These are phyloP conservation scores for Alternaria viburni DNA, from an alignment of 2,329 filamentous ascomycete species.

Conservation along the genomic window DNA sequence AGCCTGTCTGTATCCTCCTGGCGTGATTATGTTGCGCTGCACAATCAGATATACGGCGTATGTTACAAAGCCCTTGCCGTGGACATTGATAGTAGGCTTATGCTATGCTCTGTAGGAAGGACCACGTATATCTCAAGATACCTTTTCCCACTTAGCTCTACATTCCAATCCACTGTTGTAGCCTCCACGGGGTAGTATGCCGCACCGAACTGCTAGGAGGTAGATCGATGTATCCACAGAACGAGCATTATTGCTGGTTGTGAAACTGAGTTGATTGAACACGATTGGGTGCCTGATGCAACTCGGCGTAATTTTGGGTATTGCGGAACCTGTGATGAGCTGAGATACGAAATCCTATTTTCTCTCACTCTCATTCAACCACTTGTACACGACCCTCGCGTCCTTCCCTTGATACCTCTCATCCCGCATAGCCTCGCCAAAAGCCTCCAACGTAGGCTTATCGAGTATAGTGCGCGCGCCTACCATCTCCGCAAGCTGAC, in stretches of 20 bases:
- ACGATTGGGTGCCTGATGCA: too few relatives aligned
- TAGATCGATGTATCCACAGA: not conserved
- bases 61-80: not conserved
- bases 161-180: not conserved
- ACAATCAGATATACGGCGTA: accelerated
- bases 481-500: slow-evolving; percentile 43
- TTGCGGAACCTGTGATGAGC: too few relatives aligned
- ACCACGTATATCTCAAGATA: not conserved
- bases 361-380: slow-evolving; percentile 38
- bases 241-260: too few relatives aligned
- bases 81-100: not conserved
- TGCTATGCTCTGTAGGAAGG: not conserved
- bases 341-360: too few relatives aligned
- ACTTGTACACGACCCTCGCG: slow-evolving; percentile 43
- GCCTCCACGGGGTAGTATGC: not conserved
- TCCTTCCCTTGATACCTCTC: slow-evolving; percentile 41
- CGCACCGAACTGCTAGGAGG: not conserved
- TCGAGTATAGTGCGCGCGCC: slow-evolving; percentile 42
- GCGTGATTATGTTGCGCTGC: not conserved
- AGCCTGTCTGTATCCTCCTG: not conserved
- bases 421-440: slow-evolving; percentile 36
- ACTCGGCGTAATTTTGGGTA: too few relatives aligned
- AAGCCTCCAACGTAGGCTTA: slow-evolving; percentile 38
- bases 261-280: too few relatives aligned
- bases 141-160: not conserved